These are phyloP conservation scores for Fraxinus paxiana DNA, from an alignment of 305 asterid genomes.

Conservation along the genomic window DNA sequence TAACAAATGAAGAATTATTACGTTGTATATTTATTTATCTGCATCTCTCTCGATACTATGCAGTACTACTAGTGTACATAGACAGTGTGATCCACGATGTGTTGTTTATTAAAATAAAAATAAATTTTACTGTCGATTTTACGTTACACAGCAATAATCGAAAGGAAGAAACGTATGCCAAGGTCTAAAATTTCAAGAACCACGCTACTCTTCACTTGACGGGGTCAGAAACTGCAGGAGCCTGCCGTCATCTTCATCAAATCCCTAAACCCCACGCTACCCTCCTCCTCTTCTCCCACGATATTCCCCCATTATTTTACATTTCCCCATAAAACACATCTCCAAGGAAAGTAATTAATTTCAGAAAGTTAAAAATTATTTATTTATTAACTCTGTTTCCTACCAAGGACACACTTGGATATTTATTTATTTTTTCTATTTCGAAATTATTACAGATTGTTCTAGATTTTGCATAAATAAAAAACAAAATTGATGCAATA, in stretches of 20 bases:
- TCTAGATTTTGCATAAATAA: not conserved
- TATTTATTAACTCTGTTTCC: slow-evolving; percentile 25
- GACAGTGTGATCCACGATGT: no score
- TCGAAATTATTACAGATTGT: slow-evolving; percentile 25
- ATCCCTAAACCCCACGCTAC: slow-evolving; percentile 29
- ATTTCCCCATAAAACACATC: slow-evolving; percentile 12
- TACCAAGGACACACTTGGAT: slow-evolving; percentile 19
- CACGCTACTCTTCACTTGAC: slow-evolving; percentile 17
- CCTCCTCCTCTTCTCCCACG: not conserved
- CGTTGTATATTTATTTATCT: no score
- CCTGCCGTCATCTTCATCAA: slow-evolving; percentile 9
- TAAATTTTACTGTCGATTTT: no score
- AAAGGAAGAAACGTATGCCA: no score
- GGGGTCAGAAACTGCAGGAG: slow-evolving; percentile 38
- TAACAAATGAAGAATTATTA: no score
- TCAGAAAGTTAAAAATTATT: slow-evolving; percentile 11
- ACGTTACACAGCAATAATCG: no score
- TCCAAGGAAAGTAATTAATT: not conserved
- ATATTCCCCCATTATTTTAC: slow-evolving; percentile 18
- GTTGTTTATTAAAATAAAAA: no score
- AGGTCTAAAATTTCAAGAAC: no score
- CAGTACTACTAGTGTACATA: no score
- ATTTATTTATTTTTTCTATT: slow-evolving; percentile 6
- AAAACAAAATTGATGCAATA: slow-evolving; percentile 9
- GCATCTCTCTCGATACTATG: no score